Base-by-base conservation (phyloP, 2,329 filamentous ascomycete species). In the Diaporthe sp. region DNA sequence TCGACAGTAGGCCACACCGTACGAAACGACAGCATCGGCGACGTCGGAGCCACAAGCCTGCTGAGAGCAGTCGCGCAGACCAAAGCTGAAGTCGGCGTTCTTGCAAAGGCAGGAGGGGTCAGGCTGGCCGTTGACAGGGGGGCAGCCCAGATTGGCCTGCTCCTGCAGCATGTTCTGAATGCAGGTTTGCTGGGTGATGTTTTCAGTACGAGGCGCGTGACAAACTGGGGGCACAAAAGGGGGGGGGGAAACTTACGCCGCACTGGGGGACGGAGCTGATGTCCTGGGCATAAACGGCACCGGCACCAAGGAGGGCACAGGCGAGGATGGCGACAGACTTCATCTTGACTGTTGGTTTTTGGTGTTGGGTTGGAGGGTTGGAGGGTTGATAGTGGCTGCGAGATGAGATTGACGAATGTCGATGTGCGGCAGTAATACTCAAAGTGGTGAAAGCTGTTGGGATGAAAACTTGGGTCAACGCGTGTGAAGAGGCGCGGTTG, bases 81-180 rank as follows among this genome's bases (percentile, higher is more conserved):
- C 88, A 78, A 85, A 88, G 75, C 83, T 79, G 82, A 88, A 90
- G 84, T 88, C 79, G 60, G 77, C 55, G 77, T 87, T 86, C 75
- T 80, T 79, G 84, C 88, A 90, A 20, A 90, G 84, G 82, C 88
- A 90, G 67, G 79, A 79, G 57, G 84, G 49, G 55, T 80, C 80
- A 73, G 79, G 76, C 4, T 55, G 63, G 39, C 67, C 68, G 17
- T 53, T 51, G 51, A 20, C 55, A 39, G 71, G 12, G 22, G 58
- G 47, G 83, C 90, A 92, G 76, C 86, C 85, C 49, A 91, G 86
- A 71, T 85, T 81, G 47, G 78, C 44, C 63, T 85, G 85, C 83
- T 88, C 85, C 75, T 72, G 79, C n/a, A 87, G 78, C 88, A 92
- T 90, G 84, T 88, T 88, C 80, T 80, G 82, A 77, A 86, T 84